Conservation (phyloP, 352 stramenopile genomes). For the Pythium utonaiense region DNA sequence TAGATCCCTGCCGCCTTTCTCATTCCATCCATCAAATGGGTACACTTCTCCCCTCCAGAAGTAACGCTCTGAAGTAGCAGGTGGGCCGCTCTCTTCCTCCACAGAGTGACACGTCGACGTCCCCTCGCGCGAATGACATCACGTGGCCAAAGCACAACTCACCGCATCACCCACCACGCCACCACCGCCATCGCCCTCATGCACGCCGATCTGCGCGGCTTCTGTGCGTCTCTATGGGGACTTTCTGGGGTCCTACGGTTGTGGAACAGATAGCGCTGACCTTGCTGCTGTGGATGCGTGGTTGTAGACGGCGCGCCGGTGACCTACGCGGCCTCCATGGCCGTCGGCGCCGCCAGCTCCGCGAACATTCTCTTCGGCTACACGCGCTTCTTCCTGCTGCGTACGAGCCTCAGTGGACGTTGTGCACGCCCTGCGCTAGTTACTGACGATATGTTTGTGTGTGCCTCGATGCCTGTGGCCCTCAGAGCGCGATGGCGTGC, state of each 20-base stretch:
- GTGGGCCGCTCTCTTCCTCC: background rate
- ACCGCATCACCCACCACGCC: background rate
- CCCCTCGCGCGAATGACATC: background rate
- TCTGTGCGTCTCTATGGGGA: conserved; percentile 46
- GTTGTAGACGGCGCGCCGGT: conserved; percentile 68
- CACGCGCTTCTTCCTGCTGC: conserved; percentile 42
- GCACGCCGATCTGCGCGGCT: conserved; percentile 75
- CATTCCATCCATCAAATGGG: no score
- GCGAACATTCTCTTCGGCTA: conserved; percentile 63
- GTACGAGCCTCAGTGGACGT: conserved; percentile 17
- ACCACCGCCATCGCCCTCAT: conserved; percentile 26
- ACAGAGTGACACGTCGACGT: conserved; percentile 17
- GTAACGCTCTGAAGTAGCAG: conserved; percentile 22
- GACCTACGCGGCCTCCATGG: conserved; percentile 73
- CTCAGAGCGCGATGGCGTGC: conserved; percentile 53
- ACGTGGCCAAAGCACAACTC: background rate
- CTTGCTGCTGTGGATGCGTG: background rate
- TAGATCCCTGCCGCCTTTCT: conserved; percentile 1
- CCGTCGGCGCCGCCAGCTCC: conserved; percentile 60
- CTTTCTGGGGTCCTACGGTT: background rate
- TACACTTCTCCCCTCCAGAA: no score
- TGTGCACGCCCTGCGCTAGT: background rate
- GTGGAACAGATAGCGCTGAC: background rate
- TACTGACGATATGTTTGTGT: background rate
- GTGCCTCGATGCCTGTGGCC: background rate